Evolutionary conservation across 495 filamentous ascomycete species (phyloP), one percentile per base, ranked within the genome.

Genomic region (Monascus purpureus): DNA sequence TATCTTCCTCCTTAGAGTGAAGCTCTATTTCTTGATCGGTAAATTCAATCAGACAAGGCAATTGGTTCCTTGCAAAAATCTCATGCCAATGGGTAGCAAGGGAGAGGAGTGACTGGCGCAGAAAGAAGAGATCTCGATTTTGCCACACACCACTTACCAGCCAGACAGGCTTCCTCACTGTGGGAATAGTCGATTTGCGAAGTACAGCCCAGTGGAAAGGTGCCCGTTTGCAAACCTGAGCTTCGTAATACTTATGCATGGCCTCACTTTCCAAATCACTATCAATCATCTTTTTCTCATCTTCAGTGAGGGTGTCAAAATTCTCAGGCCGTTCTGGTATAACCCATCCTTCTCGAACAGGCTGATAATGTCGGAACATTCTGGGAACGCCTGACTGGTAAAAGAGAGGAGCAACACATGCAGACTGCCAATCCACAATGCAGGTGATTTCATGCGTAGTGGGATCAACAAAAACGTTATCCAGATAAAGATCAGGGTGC

Each of bases 401-500:
- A 34, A 53, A 57, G 2, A 57, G 32, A 14, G 50, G 48, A 0
- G 43, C 36, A 12, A 55, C 36, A 17, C 39, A 45, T 13, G 45
- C 43, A 6, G 46, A 48, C 29, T 61, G 50, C 56, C 50, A 58
- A 40, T 55, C 56, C 9, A 61, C 39, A 12, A 58, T 45, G 13
- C 38, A 17, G 9, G 47, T 46, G 25, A 59, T 52, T 20, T 41
- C 13, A 8, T 32, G 24, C 2, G 46, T 50, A 11, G 40, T 31
- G 13, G 43, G 50, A 38, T 53, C 42, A 1, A 62, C 46, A 26
- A 56, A 61, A 6, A 65, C 40, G 33, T 65, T 65, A 4, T 52
- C 48, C 17, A 55, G 45, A 30, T 62, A 52, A 14, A 65, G 47
- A 29, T 65, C 61, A 18, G 43, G 39, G 33, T 63, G 54, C 52